Percentiles rank a stretch among this genome's conserved stretches.
Evolutionary conservation across 2,329 filamentous ascomycete genomes (phyloP).

Genomic region (Calycina herbarum): DNA sequence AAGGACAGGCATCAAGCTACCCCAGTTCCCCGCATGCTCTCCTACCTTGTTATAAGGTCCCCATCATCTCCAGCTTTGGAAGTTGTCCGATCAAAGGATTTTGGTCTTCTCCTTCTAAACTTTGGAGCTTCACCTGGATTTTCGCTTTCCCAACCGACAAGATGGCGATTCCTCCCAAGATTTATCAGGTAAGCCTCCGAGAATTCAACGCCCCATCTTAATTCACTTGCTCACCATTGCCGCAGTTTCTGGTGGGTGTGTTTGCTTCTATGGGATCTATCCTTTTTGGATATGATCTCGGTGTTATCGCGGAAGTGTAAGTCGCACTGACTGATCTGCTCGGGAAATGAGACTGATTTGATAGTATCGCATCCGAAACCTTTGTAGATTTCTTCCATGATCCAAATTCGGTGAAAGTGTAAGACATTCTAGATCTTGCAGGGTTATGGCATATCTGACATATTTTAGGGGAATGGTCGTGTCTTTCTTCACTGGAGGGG

Average conservation of each 20-base stretch:
- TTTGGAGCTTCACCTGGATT: not conserved
- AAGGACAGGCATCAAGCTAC: constrained; percentile 5
- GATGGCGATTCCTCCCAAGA: constrained; percentile 38
- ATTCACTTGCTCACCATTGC: not conserved
- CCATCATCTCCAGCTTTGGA: constrained; percentile 1
- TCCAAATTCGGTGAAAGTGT: constrained; percentile 35
- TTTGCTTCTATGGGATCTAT: constrained; percentile 58
- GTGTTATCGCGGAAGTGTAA: constrained; percentile 45
- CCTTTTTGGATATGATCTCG: constrained; percentile 56
- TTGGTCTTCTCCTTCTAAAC: not conserved
- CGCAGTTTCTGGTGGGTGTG: constrained; percentile 40
- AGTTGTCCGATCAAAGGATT: not conserved
- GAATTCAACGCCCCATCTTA: not conserved
- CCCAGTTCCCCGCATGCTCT: constrained; percentile 7
- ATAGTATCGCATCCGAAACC: constrained; percentile 48
- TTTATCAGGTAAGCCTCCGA: constrained; percentile 33
- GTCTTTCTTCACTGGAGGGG: constrained; percentile 71
- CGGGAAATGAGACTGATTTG: not conserved
- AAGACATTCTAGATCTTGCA: constrained; percentile 9
- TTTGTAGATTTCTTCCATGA: constrained; percentile 44
- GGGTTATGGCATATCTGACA: not conserved
- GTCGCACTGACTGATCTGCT: not conserved
- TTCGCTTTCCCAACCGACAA: constrained; percentile 7
- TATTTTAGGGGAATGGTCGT: constrained; percentile 64
- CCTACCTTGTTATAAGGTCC: not conserved